Evolutionary conservation across 2,329 filamentous ascomycete species (phyloP).

Genomic region (Fusarium incarnatum): DNA sequence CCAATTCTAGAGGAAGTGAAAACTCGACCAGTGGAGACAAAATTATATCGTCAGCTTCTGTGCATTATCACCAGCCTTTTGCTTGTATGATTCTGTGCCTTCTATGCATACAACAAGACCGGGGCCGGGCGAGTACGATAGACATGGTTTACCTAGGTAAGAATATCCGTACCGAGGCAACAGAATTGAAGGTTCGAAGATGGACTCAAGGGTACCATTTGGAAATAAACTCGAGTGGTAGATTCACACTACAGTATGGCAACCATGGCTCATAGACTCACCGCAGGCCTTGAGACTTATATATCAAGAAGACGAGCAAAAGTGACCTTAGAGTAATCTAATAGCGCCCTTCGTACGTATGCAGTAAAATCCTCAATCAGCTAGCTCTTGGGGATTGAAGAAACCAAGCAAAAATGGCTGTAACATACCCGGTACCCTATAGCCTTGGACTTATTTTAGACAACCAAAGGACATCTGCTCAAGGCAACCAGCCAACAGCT

Average conservation of each 20-base stretch:
- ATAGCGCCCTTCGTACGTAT: background rate
- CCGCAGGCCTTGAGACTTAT: background rate
- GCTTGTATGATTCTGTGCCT: background rate
- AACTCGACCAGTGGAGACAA: background rate
- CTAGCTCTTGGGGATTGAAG: background rate
- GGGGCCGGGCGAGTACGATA: background rate
- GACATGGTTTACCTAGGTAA: background rate
- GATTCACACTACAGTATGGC: background rate
- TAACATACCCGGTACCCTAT: background rate
- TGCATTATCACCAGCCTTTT: background rate
- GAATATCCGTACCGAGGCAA: background rate
- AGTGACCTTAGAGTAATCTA: background rate
- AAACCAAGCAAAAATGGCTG: background rate
- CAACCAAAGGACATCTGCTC: background rate
- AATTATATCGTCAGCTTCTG: background rate
- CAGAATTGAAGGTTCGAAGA: background rate
- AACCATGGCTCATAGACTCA: background rate
- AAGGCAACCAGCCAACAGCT: background rate
- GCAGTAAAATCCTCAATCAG: background rate
- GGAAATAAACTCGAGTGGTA: background rate
- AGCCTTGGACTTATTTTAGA: background rate
- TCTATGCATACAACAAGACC: background rate
- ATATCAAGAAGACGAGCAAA: background rate
- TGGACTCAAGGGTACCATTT: background rate
- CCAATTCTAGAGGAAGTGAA: background rate